These are phyloP conservation scores for Paramecium biaurelia DNA, from an alignment of 73 alveolate genomes.

Conservation along the genomic window DNA sequence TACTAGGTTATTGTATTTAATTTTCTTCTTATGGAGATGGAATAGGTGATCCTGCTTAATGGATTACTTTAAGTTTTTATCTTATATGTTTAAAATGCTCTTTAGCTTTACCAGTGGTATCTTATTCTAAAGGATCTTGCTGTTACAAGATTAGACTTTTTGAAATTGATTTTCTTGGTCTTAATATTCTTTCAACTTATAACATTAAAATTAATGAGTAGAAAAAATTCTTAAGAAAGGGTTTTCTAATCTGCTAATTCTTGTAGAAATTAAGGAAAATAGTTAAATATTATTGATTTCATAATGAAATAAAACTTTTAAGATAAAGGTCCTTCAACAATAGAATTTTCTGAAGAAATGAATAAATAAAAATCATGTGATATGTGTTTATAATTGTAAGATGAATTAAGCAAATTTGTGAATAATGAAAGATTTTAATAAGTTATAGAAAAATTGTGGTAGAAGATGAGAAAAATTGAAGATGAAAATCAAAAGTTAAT, in stretches of 20 bases:
- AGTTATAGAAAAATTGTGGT: background rate
- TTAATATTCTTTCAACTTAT: background rate
- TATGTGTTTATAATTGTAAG: background rate
- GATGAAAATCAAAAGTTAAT: background rate
- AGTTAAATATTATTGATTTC: background rate
- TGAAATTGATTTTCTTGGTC: background rate
- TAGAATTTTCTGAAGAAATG: background rate
- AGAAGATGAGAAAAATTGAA: background rate
- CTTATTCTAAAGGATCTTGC: background rate
- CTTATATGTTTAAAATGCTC: background rate
- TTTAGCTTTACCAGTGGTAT: background rate
- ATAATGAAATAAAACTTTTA: background rate
- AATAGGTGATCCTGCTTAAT: background rate
- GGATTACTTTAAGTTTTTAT: background rate
- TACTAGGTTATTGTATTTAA: background rate
- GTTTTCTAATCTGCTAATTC: background rate
- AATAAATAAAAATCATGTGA: background rate
- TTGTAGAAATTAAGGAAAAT: background rate
- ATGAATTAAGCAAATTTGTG: background rate
- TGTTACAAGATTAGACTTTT: background rate
- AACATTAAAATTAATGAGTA: background rate
- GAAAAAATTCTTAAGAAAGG: background rate
- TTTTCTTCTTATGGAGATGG: background rate
- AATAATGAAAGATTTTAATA: background rate
- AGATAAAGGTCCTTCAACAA: background rate